Evolutionary conservation across 305 asterid genomes (phyloP), one percentile per base, ranked within the genome.

Genomic region (Nicotiana rustica): DNA sequence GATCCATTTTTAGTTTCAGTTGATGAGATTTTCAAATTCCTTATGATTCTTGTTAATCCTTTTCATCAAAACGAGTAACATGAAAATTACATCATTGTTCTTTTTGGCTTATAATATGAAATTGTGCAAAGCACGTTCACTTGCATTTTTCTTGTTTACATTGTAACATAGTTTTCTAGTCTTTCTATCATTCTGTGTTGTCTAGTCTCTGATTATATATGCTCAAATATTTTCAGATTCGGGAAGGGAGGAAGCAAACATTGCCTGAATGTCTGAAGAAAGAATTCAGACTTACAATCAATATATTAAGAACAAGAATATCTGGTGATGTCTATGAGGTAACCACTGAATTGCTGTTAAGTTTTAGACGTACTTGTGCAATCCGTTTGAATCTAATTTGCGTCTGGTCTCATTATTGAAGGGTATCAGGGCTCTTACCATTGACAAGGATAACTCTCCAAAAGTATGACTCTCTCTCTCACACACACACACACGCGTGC

Each of bases 321-420:
- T 93, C 99, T 35, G 87, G 87, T 73, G 97, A 96, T 84, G 95
- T 96, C 78, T 96, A 94, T 78, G 98, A 96, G 99, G 99, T 95
- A 89, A 84, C 61, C 15, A 41, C 73, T 15, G 19, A 52, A 56
- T 31, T 49, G 0, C 44, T 21, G 44, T 29, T 75, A 25, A 75
- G 62, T 18, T 75, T 75, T 52, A 8, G 2, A 25, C 36, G 47
- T 75, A 75, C 10, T 13, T 75, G 29, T 2, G 21, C 25, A n/a
- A 64, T 80, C 47, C 44, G 10, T n/a, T 10, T 3, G 41, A 41
- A 12, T 81, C 67, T 52, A 29, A 67, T 8, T 10, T 52, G 8
- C 83, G 47, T 66, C 35, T 38, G 60, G 7, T 68, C 71, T 84
- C 65, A 19, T 44, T 17, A 68, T 15, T 75, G 81, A 71, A 95